Percentiles rank a stretch among this genome's conserved stretches.
Conservation (phyloP, 805 yeast genomes). For the Sugiyamaella boreocaroliniensis region DNA sequence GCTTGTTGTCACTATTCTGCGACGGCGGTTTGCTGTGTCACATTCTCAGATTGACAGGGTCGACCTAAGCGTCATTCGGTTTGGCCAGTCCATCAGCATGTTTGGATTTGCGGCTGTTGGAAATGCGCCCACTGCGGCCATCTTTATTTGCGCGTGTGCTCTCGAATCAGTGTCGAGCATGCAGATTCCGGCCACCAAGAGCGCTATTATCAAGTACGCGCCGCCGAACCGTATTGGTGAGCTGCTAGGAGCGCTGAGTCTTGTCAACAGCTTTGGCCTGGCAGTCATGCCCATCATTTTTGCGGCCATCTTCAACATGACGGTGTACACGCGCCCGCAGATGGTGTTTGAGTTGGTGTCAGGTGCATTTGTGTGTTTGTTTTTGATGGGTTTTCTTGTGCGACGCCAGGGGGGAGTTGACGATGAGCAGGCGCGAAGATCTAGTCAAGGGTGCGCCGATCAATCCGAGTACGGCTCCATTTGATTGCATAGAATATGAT, state of each 20-base stretch:
- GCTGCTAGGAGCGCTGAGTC: slow-evolving; percentile 23
- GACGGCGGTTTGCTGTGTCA: slow-evolving; percentile 3
- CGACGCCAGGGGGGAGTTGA: not conserved
- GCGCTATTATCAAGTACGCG: slow-evolving; percentile 22
- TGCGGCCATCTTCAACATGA: slow-evolving; percentile 13
- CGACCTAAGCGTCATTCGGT: slow-evolving; percentile 17
- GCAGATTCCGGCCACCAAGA: slow-evolving; percentile 20
- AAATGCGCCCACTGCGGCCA: slow-evolving; percentile 17
- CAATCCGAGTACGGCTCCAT: not conserved
- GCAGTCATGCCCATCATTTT: slow-evolving; percentile 18
- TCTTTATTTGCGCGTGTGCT: slow-evolving; percentile 11
- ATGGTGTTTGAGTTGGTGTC: slow-evolving; percentile 17
- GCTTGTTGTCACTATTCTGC: slow-evolving; percentile 11
- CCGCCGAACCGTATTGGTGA: slow-evolving; percentile 21
- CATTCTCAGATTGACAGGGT: slow-evolving; percentile 15
- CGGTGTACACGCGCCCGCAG: slow-evolving; percentile 18
- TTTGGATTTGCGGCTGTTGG: slow-evolving; percentile 17
- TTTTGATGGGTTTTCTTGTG: slow-evolving; percentile 3
- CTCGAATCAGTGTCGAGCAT: slow-evolving; percentile 19
- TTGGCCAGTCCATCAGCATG: slow-evolving; percentile 15
- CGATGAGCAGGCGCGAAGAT: not conserved
- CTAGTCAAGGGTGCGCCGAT: not conserved
- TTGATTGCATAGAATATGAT: too few relatives aligned
- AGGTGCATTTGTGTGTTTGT: slow-evolving; percentile 7
- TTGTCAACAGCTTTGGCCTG: slow-evolving; percentile 16